Evolutionary conservation across 2,329 filamentous ascomycete species (phyloP).

Genomic region (Pseudogymnoascus sp.): DNA sequence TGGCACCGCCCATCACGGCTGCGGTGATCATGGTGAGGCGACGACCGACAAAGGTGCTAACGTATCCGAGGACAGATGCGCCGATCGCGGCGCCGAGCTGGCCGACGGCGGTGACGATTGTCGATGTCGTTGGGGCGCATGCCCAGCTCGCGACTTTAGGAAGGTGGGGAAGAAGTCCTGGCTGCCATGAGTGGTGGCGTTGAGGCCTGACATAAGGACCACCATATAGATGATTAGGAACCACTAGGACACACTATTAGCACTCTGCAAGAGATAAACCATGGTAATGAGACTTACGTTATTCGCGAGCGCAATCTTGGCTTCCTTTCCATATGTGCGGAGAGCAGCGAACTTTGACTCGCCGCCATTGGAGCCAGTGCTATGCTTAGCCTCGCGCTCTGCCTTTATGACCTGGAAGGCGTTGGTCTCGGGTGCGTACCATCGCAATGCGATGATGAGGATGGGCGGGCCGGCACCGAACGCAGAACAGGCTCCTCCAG

Average conservation of each 20-base stretch:
- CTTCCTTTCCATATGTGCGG: constrained; percentile 64
- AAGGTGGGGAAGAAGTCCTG: constrained; percentile 50
- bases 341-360: constrained; percentile 56
- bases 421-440: constrained; percentile 70
- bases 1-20: constrained; percentile 58
- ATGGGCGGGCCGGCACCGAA: constrained; percentile 74
- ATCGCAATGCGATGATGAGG: constrained; percentile 69
- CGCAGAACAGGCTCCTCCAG: constrained; percentile 80
- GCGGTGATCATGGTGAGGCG: constrained; percentile 59
- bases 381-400: constrained; percentile 51
- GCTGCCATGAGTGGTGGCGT: constrained; percentile 44
- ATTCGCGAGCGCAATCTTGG: constrained; percentile 64
- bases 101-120: constrained; percentile 61
- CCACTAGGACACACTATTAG: constrained; percentile 58
- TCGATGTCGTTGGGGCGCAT: constrained; percentile 35
- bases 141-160: constrained; percentile 45
- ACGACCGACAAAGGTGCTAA: constrained; percentile 59
- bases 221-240: constrained; percentile 70
- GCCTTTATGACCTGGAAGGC: constrained; percentile 61
- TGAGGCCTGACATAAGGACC: constrained; percentile 82
- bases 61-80: constrained; percentile 57
- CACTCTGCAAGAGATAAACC: no score
- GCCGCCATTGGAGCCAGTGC: constrained; percentile 60
- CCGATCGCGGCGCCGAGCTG: constrained; percentile 62
- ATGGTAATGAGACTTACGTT: background rate